These are phyloP conservation scores for Stramenopiles sp. DNA, from an alignment of 352 stramenopile genomes.

Conservation along the genomic window DNA sequence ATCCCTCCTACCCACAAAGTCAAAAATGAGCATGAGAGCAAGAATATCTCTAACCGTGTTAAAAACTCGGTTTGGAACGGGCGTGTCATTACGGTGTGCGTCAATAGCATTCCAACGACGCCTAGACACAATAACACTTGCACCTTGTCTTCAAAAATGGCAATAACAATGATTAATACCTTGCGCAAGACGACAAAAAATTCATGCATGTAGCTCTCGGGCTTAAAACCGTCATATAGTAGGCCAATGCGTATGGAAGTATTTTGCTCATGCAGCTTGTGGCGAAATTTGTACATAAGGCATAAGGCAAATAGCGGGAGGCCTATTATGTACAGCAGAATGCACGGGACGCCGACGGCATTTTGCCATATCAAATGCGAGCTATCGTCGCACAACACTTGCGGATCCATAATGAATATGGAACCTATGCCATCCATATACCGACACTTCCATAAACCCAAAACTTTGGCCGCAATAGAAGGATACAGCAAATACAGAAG, in stretches of 20 bases:
- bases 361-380: neutral
- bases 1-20: slow-evolving; percentile 4
- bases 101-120: neutral
- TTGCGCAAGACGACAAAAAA: neutral
- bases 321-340: neutral
- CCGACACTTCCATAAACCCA: neutral
- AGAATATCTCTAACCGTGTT: neutral
- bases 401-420: neutral
- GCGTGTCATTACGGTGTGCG: neutral
- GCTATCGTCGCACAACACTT: neutral
- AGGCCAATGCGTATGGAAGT: neutral
- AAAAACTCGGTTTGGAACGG: neutral
- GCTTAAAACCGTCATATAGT: slow-evolving; percentile 6
- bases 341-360: neutral
- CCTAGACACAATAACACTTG: neutral
- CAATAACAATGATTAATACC: slow-evolving; percentile 7
- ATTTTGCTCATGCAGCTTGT: neutral
- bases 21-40: neutral
- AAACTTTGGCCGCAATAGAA: neutral
- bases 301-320: neutral
- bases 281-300: neutral
- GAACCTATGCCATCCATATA: neutral
- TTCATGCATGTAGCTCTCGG: neutral
- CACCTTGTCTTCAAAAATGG: neutral
- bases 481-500: neutral